These are phyloP conservation scores for Bruguiera gymnorhiza DNA, from an alignment of 345 rosid species.

Conservation along the genomic window DNA sequence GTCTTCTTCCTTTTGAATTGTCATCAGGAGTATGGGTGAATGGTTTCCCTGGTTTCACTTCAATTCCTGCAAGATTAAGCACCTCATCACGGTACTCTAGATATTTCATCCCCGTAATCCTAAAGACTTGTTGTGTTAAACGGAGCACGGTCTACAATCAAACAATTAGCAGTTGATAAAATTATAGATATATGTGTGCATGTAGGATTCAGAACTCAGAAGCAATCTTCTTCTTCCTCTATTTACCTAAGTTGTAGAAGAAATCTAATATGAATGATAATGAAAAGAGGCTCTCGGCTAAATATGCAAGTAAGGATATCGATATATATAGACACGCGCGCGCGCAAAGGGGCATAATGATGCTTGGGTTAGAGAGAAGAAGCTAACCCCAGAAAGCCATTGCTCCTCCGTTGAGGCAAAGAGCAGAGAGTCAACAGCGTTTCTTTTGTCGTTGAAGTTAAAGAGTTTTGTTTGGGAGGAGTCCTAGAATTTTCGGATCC, in stretches of 20 bases:
- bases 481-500: too few species aligned
- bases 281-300: neutral
- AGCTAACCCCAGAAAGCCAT: constrained; percentile 4
- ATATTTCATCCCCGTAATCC: too few species aligned
- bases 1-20: constrained; percentile 34
- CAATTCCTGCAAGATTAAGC: constrained; percentile 44
- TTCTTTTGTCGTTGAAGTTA: too few species aligned
- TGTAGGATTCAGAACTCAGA: too few species aligned
- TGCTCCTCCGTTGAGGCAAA: neutral
- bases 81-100: too few species aligned
- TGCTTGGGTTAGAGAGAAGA: neutral
- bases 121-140: too few species aligned
- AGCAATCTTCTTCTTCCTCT: neutral
- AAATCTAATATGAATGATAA: neutral
- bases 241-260: neutral
- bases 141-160: neutral
- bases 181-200: too few species aligned
- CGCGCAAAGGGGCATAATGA: neutral
- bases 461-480: too few species aligned
- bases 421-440: too few species aligned
- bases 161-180: too few species aligned
- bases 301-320: too few species aligned
- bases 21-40: constrained; percentile 36
- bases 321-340: neutral
- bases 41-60: constrained; percentile 62